phyloP scores from a whole-genome alignment of 225 moss, liverwort and hornwort species.

The Polytrichum formosum region DNA sequence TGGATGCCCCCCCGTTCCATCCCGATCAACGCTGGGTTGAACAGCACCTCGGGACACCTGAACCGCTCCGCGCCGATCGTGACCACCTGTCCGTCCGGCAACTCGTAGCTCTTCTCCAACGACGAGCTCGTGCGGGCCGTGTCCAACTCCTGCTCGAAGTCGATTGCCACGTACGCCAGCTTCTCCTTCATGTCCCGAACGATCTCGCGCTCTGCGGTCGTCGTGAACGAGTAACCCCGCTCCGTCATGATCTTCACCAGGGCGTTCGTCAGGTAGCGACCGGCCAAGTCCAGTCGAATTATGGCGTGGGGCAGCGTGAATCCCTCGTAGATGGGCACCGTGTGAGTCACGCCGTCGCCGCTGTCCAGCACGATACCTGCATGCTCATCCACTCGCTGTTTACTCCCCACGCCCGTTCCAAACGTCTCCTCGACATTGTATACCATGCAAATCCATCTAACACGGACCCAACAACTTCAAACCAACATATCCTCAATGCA shows the following conservation, averaged over 20 bases:
- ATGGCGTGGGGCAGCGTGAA: conserved; percentile 87
- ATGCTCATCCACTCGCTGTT: too few relatives aligned
- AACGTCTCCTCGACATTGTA: too few relatives aligned
- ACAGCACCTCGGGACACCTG: conserved; percentile 81
- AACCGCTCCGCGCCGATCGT: conserved; percentile 77
- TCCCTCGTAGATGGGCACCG: conserved; percentile 64
- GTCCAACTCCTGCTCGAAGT: conserved; percentile 58
- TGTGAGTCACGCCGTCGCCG: conserved; percentile 58
- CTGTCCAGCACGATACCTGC: conserved; percentile 55
- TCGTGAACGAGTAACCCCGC: conserved; percentile 84
- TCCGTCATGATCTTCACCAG: conserved; percentile 87
- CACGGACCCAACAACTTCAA: too few relatives aligned
- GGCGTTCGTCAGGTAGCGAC: conserved; percentile 74
- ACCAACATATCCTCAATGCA: too few relatives aligned
- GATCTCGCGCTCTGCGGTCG: conserved; percentile 82
- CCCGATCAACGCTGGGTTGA: conserved; percentile 75
- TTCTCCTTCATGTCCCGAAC: conserved; percentile 94
- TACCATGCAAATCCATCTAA: too few relatives aligned
- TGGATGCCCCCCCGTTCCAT: conserved; percentile 88
- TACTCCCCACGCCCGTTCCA: too few relatives aligned
- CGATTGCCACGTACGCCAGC: conserved; percentile 61
- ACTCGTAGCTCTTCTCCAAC: conserved; percentile 66
- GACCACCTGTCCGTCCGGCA: conserved; percentile 71
- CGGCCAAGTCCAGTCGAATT: conserved; percentile 76
- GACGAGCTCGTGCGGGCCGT: conserved; percentile 37